Percentiles rank a stretch among this genome's conserved stretches.
phyloP scores from a whole-genome alignment of 306 rosid species.

The Cucurbita ficifolia region DNA sequence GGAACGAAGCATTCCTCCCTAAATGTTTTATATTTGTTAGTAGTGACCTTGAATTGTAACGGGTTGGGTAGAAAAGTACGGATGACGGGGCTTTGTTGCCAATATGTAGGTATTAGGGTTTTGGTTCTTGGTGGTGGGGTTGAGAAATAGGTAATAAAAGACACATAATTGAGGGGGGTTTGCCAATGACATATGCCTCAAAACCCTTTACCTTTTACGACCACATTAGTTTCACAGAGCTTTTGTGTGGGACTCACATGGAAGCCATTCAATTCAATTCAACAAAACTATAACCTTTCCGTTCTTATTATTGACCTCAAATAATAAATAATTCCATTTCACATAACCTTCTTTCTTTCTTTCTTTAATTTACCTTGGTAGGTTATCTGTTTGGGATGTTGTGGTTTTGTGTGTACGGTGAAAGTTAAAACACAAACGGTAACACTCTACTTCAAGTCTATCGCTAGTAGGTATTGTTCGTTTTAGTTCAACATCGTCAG shows the following conservation, averaged over 20 bases:
- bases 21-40: no score
- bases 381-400: neutral
- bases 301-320: neutral
- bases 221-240: neutral
- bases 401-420: neutral
- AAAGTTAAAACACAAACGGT: neutral
- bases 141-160: constrained; percentile 6
- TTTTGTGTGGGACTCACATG: constrained; percentile 9
- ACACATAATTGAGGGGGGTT: constrained; percentile 7
- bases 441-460: no score
- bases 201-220: neutral
- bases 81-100: no score
- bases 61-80: no score
- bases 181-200: neutral
- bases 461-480: no score
- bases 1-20: no score
- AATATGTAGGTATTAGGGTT: neutral
- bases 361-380: neutral
- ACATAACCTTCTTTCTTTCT: neutral
- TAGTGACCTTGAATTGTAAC: no score
- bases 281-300: neutral
- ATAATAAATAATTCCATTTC: neutral
- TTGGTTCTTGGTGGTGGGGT: constrained; percentile 19
- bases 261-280: constrained; percentile 4
- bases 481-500: no score